Base-by-base conservation (phyloP, 2,329 filamentous ascomycete species). In the Amphichorda felina region DNA sequence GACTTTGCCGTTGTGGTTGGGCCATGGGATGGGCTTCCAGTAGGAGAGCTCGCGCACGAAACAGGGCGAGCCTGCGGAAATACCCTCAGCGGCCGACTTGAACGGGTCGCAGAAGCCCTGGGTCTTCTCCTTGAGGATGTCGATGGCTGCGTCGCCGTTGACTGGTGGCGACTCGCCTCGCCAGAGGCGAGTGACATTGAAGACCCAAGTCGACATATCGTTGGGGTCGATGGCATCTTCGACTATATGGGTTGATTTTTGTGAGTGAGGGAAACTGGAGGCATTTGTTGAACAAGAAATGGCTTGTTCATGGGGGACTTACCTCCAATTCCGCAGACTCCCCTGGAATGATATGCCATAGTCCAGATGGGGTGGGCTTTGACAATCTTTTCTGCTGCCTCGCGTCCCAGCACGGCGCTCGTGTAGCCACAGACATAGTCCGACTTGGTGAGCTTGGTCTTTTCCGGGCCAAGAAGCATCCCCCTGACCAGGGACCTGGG, bases 151-250 rank as follows among this genome's bases (percentile, higher is more conserved):
- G 18, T 30, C 28, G 11, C 32, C 37, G 15, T 35, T 33, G n/a
- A 30, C 22, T 15, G 30, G 29, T 21, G 37, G 37, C 16, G 37
- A 38, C 7, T 35, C 33, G 13, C 37, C 37, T n/a, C 37, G 31
- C 37, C 37, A 38, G 17, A 38, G 35, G 37, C 37, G 37, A 5
- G 37, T 38, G 27, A 38, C 35, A 18, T 38, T 38, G 33, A 35
- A 38, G 17, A 30, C 30, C 37, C 37, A 38, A n/a, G 17, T 35
- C 8, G 31, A 35, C 10, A 26, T 26, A 15, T 38, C 37, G 27
- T 38, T 30, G 1, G 32, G 27, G 16, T 35, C 33, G 18, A 24
- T 27, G 11, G 33, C 33, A 19, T 38, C 26, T 11, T 38, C 37
- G 37, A 28, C 37, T 33, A 38, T 7, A 26, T n/a, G n/a, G 37